Percentiles rank a stretch among this genome's conserved stretches.
These are phyloP conservation scores for Hypoxylon sp. DNA, from an alignment of 2,329 filamentous ascomycete species.

Conservation along the genomic window DNA sequence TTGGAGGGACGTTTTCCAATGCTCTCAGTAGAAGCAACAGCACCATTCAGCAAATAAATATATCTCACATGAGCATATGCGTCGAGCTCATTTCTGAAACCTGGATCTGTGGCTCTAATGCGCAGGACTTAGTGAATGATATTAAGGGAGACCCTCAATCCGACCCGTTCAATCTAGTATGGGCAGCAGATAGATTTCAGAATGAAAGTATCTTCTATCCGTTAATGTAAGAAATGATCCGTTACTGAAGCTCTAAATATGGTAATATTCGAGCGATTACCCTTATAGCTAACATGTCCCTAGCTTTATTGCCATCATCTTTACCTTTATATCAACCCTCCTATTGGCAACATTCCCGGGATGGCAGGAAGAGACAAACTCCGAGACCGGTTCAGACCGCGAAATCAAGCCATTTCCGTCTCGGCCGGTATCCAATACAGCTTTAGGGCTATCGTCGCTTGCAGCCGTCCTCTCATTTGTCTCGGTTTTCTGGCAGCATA, in stretches of 20 bases:
- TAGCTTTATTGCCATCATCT: slow-evolving; percentile 10
- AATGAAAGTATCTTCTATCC: slow-evolving; percentile 3
- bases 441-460: not conserved
- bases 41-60: slow-evolving; percentile 5
- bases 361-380: slow-evolving; percentile 1
- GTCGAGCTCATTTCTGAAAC: not conserved
- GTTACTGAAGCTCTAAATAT: not conserved
- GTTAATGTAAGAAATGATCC: not conserved
- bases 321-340: slow-evolving; percentile 1
- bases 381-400: not conserved
- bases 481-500: slow-evolving; percentile 16
- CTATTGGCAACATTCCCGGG: slow-evolving; percentile 11
- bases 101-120: slow-evolving; percentile 4
- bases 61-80: slow-evolving; percentile 9
- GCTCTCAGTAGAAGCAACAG: not conserved
- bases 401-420: slow-evolving; percentile 8
- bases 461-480: not conserved
- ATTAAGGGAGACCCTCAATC: slow-evolving; percentile 1
- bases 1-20: not conserved
- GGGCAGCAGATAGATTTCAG: not conserved
- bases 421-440: not conserved
- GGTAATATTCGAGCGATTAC: not conserved
- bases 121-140: slow-evolving; percentile 1
- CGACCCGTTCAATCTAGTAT: slow-evolving; percentile 1
- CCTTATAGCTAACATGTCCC: not conserved